Conservation (phyloP, 305 asterid species). For the Fraxinus sp. region DNA sequence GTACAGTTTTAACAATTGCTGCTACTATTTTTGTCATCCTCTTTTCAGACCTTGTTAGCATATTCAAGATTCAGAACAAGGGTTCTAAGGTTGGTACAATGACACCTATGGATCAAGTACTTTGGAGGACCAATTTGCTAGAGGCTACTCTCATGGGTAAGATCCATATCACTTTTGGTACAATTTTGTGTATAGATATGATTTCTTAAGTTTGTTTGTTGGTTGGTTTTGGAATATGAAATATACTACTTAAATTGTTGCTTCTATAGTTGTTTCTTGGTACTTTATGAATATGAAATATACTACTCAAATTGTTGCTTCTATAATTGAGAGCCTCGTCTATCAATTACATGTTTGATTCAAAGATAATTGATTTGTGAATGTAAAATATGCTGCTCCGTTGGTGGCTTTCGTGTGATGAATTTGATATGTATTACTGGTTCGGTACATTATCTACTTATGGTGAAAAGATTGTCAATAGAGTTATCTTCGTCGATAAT, state of each 20-base stretch:
- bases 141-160: constrained; percentile 97
- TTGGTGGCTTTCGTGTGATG: neutral
- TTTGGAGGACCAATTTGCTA: constrained; percentile 93
- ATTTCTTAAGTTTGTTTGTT: constrained; percentile 8
- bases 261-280: no score
- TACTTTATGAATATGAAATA: neutral
- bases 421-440: neutral
- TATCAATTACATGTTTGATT: neutral
- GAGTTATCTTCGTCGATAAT: neutral
- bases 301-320: neutral
- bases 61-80: constrained; percentile 89
- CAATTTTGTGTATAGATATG: neutral
- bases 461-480: neutral
- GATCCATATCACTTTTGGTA: neutral
- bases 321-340: neutral
- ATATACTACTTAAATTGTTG: neutral
- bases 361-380: neutral
- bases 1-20: constrained; percentile 80
- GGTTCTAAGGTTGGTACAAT: constrained; percentile 92
- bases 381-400: neutral
- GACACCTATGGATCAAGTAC: constrained; percentile 99
- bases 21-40: constrained; percentile 78
- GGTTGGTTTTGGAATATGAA: constrained; percentile 16
- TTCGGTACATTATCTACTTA: neutral
- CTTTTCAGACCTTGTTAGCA: constrained; percentile 69